A percentile compares a stretch with the other conserved stretches of the same genome.
These are phyloP conservation scores for Rhodotorula sp. DNA, from an alignment of 1,284 basidiomycete genomes.

Conservation along the genomic window DNA sequence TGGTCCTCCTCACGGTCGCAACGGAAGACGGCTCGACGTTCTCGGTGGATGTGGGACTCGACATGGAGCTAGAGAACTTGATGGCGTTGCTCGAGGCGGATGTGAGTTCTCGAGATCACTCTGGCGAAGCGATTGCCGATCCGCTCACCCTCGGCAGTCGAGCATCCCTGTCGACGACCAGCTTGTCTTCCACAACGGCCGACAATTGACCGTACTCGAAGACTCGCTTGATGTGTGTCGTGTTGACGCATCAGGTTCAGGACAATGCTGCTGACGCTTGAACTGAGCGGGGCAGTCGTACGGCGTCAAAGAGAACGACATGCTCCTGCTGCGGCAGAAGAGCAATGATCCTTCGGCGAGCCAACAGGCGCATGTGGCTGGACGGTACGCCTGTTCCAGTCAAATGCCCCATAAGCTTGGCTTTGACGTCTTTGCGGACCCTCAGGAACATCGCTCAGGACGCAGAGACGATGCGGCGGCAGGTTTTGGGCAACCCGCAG, in stretches of 20 bases:
- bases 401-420: too few species aligned
- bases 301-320: slow-evolving; percentile 64
- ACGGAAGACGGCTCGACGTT: slow-evolving; percentile 69
- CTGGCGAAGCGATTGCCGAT: not conserved
- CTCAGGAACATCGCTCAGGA: slow-evolving; percentile 56
- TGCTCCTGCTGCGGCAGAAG: slow-evolving; percentile 66
- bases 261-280: too few species aligned
- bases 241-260: not conserved
- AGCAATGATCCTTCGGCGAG: slow-evolving; percentile 33
- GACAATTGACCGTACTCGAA: slow-evolving; percentile 63
- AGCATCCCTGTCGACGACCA: slow-evolving; percentile 68
- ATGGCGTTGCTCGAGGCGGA: slow-evolving; percentile 86
- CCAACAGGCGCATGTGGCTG: slow-evolving; percentile 52
- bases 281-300: slow-evolving; percentile 45
- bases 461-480: slow-evolving; percentile 83
- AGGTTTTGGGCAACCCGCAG: slow-evolving; percentile 75
- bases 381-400: slow-evolving; percentile 59
- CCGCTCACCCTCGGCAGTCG: slow-evolving; percentile 54
- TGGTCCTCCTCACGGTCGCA: slow-evolving; percentile 78
- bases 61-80: slow-evolving; percentile 83
- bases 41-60: slow-evolving; percentile 76
- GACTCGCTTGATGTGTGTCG: slow-evolving; percentile 60
- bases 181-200: slow-evolving; percentile 63
- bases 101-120: slow-evolving; percentile 52
- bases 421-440: slow-evolving; percentile 2